Percentiles rank a stretch among this genome's conserved stretches.
Evolutionary conservation across 352 stramenopile species (phyloP).

Genomic region (Phytophthora constricta): DNA sequence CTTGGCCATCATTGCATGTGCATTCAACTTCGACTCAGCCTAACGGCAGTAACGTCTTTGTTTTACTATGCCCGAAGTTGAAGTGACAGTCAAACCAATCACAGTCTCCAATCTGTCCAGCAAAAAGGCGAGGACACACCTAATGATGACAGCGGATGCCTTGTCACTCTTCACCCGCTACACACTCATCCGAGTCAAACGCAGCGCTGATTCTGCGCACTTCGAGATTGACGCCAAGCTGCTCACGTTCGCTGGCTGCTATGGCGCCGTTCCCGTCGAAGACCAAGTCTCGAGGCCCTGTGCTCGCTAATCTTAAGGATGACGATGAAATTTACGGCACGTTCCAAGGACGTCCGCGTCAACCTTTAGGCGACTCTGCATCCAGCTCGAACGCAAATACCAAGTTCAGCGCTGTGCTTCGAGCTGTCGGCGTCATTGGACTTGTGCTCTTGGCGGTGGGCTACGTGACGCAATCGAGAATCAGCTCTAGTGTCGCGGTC

Average conservation of each 20-base stretch:
- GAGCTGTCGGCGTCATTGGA: slow-evolving; percentile 7
- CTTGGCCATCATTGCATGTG: background rate
- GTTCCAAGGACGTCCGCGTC: slow-evolving; percentile 18
- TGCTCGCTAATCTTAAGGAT: slow-evolving; percentile 12
- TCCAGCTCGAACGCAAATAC: slow-evolving; percentile 4
- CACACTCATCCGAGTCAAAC: background rate
- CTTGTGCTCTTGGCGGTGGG: slow-evolving; percentile 19
- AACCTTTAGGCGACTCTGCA: background rate
- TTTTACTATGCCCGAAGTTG: slow-evolving; percentile 1
- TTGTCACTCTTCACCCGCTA: background rate
- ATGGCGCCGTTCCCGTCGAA: slow-evolving; percentile 10
- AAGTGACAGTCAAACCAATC: slow-evolving; percentile 1
- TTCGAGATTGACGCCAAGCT: background rate
- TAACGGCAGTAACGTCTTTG: background rate
- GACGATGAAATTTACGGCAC: slow-evolving; percentile 35
- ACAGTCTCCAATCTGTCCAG: background rate
- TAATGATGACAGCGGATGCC: background rate
- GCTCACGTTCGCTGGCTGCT: background rate
- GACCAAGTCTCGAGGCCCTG: slow-evolving; percentile 20
- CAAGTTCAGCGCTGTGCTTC: slow-evolving; percentile 12
- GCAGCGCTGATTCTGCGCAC: background rate
- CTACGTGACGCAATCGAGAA: slow-evolving; percentile 18
- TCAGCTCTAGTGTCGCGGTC: slow-evolving; percentile 1
- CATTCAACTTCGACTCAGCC: too few species aligned
- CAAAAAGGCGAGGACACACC: background rate